These are phyloP conservation scores for Tetrapisispora phaffii DNA, from an alignment of 805 yeast species.

Conservation along the genomic window DNA sequence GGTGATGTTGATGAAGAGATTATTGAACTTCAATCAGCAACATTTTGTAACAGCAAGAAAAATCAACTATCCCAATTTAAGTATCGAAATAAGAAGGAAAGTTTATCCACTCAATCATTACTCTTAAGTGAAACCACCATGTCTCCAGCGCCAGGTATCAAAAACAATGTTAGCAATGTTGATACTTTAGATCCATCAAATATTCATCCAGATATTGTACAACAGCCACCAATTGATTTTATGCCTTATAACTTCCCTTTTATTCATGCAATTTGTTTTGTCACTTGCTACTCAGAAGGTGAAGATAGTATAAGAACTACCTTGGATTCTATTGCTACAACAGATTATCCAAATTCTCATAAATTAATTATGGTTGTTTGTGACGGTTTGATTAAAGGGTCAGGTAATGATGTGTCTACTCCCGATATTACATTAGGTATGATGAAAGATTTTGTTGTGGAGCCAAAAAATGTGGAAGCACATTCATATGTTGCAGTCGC, in stretches of 20 bases:
- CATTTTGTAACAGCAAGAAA: background rate
- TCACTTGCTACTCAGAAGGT: conserved; percentile 94
- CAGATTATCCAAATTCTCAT: conserved; percentile 92
- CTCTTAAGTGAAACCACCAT: conserved; percentile 9
- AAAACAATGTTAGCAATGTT: conserved; percentile 11
- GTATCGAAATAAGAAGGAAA: conserved; percentile 7
- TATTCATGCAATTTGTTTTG: conserved; percentile 61
- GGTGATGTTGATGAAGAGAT: conserved; percentile 1
- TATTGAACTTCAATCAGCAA: background rate
- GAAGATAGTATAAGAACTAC: conserved; percentile 79
- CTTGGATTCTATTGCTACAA: conserved; percentile 85
- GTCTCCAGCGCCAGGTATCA: conserved; percentile 5
- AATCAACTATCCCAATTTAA: conserved; percentile 1
- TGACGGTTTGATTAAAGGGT: conserved; percentile 91
- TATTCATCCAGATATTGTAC: conserved; percentile 68
- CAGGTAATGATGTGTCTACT: conserved; percentile 79
- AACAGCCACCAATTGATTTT: conserved; percentile 84
- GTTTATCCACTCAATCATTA: conserved; percentile 10
- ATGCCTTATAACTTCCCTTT: conserved; percentile 82
- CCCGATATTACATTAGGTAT: conserved; percentile 82
- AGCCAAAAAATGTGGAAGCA: conserved; percentile 67
- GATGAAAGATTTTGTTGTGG: conserved; percentile 71
- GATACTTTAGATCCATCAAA: conserved; percentile 47
- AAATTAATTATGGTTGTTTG: conserved; percentile 77
- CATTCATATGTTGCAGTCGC: conserved; percentile 93